A percentile compares a stretch with the other conserved stretches of the same genome.
Conservation (phyloP, 371 early-diverging fungal species). For the Vittaforma corneae region DNA sequence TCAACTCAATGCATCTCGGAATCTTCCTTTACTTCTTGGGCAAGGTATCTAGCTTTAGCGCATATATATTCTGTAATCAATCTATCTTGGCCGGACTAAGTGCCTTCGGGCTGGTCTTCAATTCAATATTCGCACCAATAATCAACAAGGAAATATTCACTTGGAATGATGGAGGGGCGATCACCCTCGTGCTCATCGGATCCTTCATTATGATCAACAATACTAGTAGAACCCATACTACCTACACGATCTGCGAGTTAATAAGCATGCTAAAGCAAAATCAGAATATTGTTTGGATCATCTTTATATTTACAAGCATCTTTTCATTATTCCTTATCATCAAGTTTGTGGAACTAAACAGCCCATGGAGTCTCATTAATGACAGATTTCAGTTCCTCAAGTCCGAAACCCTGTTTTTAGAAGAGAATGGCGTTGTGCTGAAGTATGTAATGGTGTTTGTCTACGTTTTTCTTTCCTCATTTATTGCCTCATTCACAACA, state of each 20-base stretch:
- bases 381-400: conserved; percentile 35
- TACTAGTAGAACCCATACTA: conserved; percentile 61
- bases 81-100: conserved; percentile 70
- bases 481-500: conserved; percentile 71
- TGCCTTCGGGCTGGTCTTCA: conserved; percentile 68
- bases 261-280: conserved; percentile 64
- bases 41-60: conserved; percentile 66
- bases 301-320: conserved; percentile 61
- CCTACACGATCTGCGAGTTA: conserved; percentile 66
- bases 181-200: conserved; percentile 67
- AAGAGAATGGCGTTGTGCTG: conserved; percentile 45
- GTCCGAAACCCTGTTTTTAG: conserved; percentile 42
- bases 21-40: conserved; percentile 64
- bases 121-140: conserved; percentile 70
- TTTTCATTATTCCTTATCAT: conserved; percentile 60
- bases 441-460: conserved; percentile 58
- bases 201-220: conserved; percentile 67
- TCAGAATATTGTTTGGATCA: conserved; percentile 65
- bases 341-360: conserved; percentile 63
- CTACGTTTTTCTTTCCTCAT: conserved; percentile 59
- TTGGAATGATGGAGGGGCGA: conserved; percentile 65
- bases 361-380: conserved; percentile 58
- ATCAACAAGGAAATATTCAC: conserved; percentile 67
- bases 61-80: conserved; percentile 72
- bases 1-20: conserved; percentile 60